Percentiles rank a stretch among this genome's conserved stretches.
Conservation (phyloP, 1,284 basidiomycete genomes). For the Kwoniella shivajii region DNA sequence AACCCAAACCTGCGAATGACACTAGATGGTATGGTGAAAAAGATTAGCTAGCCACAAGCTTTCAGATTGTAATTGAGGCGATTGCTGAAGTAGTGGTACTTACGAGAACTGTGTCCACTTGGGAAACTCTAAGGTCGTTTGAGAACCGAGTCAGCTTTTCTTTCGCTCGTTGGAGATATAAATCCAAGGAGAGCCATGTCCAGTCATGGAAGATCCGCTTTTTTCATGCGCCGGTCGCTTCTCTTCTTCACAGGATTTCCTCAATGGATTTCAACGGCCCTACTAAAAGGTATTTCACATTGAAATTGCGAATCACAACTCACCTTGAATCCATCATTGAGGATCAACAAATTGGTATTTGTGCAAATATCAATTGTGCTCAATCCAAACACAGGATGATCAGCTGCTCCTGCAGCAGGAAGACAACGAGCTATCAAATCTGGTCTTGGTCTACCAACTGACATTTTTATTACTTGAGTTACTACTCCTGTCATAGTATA, state of each 20-base stretch:
- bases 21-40: conserved; percentile 61
- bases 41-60: no score
- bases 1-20: conserved; percentile 89
- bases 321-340: conserved; percentile 80
- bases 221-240: no score
- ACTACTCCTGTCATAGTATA: conserved; percentile 74
- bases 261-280: no score
- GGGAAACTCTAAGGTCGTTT: conserved; percentile 80
- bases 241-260: no score
- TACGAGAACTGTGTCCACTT: conserved; percentile 70
- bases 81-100: conserved; percentile 6
- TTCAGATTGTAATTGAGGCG: no score
- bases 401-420: conserved; percentile 65
- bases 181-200: no score
- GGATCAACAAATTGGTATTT: conserved; percentile 61
- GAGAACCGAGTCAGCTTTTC: no score
- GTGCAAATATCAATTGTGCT: conserved; percentile 79
- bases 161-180: no score
- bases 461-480: conserved; percentile 77
- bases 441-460: conserved; percentile 83
- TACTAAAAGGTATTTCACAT: no score
- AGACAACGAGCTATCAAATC: conserved; percentile 83
- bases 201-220: no score
- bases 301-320: conserved; percentile 8
- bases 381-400: conserved; percentile 71